Evolutionary conservation across 768 basidiomycete genomes (phyloP).

Genomic region (Lactifluus volemus): DNA sequence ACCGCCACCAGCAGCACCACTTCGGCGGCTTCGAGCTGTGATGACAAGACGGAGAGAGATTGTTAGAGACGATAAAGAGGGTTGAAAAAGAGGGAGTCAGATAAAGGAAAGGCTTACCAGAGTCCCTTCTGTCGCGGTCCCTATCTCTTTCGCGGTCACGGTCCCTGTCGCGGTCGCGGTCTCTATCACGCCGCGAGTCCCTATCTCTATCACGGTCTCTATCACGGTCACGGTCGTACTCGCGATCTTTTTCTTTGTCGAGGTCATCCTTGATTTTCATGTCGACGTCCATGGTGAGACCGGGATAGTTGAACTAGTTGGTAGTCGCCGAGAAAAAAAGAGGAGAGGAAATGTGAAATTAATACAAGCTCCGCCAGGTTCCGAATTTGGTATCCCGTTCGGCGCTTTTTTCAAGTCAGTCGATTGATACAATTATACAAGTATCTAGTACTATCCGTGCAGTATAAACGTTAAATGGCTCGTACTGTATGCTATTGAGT

Average conservation of each 20-base stretch:
- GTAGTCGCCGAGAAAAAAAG: not conserved
- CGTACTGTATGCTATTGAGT: not conserved
- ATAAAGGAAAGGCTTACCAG: conserved; percentile 33
- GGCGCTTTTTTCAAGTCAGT: not conserved
- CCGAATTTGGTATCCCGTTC: not conserved
- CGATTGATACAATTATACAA: too few relatives aligned
- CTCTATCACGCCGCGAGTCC: conserved; percentile 40
- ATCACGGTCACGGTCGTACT: conserved; percentile 35
- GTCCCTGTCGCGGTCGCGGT: conserved; percentile 34
- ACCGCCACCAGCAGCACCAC: conserved; percentile 24
- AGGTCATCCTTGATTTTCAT: conserved; percentile 72
- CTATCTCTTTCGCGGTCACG: conserved; percentile 36
- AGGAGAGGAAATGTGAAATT: not conserved
- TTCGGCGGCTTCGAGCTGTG: conserved; percentile 37
- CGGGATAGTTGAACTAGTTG: not conserved
- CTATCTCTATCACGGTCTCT: conserved; percentile 40
- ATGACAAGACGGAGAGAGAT: conserved; percentile 21
- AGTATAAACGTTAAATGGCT: not conserved
- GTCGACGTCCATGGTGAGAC: conserved; percentile 58
- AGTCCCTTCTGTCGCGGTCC: conserved; percentile 46
- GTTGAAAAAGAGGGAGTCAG: not conserved
- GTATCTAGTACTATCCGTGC: not conserved
- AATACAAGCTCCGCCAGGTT: conserved; percentile 1
- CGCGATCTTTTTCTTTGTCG: conserved; percentile 50
- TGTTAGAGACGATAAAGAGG: conserved; percentile 1